phyloP scores from a whole-genome alignment of 2,329 filamentous ascomycete genomes.

The Iodosphaeria phyllophila region DNA sequence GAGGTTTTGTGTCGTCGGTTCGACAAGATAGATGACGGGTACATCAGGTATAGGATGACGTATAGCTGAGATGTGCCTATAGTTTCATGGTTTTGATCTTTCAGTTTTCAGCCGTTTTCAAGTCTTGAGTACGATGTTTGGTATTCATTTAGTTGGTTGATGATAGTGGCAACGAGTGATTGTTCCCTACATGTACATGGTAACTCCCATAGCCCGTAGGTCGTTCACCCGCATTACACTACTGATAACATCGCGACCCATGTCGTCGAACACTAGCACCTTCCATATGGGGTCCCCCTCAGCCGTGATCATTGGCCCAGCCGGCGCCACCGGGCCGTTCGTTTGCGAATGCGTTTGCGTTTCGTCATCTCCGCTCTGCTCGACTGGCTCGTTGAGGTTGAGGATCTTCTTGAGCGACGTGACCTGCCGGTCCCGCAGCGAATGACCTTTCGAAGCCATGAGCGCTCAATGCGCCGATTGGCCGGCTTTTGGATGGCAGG shows the following conservation, averaged over 20 bases:
- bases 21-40: conserved; percentile 88
- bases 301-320: conserved; percentile 65
- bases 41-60: conserved; percentile 91
- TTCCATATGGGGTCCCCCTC: conserved; percentile 96
- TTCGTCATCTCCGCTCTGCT: conserved; percentile 42
- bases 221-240: conserved; percentile 91
- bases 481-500: too few relatives aligned
- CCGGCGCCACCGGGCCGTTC: conserved; percentile 46
- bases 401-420: conserved; percentile 90
- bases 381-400: conserved; percentile 67
- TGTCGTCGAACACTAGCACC: conserved; percentile 83
- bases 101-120: conserved; percentile 1
- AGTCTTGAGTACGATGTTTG: not conserved
- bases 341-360: conserved; percentile 37
- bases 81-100: too few relatives aligned
- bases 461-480: too few relatives aligned
- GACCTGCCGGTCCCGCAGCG: conserved; percentile 15
- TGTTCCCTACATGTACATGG: conserved; percentile 83
- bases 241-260: conserved; percentile 87
- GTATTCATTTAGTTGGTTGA: too few relatives aligned
- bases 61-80: conserved; percentile 59
- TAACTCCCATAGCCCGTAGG: conserved; percentile 82
- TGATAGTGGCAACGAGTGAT: conserved; percentile 2
- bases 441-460: conserved; percentile 11
- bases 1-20: conserved; percentile 68